These are phyloP conservation scores for Claviceps paspali DNA, from an alignment of 2,329 filamentous ascomycete genomes.

Conservation along the genomic window DNA sequence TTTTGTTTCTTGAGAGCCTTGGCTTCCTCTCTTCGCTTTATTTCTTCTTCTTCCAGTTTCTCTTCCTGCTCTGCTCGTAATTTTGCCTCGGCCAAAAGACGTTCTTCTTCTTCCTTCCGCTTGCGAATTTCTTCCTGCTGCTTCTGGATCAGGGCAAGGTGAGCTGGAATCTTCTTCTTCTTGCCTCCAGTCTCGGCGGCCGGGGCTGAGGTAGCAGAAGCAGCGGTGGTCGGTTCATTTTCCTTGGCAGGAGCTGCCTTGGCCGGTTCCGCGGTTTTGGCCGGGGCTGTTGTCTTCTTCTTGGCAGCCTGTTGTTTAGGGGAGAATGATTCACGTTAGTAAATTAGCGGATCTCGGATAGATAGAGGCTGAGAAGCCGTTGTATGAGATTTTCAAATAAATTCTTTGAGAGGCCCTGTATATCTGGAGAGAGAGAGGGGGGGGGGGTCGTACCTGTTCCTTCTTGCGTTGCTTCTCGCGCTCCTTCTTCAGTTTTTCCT, in stretches of 20 bases:
- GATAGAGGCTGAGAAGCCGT: not conserved
- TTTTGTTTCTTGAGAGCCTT: slow-evolving; percentile 69
- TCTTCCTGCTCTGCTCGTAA: slow-evolving; percentile 51
- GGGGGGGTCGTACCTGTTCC: slow-evolving; percentile 70
- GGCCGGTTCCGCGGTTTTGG: slow-evolving; percentile 14
- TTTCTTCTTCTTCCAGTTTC: slow-evolving; percentile 48
- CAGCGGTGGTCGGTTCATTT: slow-evolving; percentile 35
- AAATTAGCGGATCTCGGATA: not conserved
- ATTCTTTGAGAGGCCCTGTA: too few species aligned
- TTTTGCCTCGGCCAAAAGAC: slow-evolving; percentile 46
- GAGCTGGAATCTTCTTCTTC: slow-evolving; percentile 83
- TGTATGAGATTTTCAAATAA: not conserved
- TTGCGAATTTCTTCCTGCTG: slow-evolving; percentile 65
- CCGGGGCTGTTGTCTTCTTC: slow-evolving; percentile 48
- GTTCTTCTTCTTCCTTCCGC: slow-evolving; percentile 51
- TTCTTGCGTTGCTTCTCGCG: slow-evolving; percentile 97
- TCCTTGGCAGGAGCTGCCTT: slow-evolving; percentile 20
- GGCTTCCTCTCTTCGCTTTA: slow-evolving; percentile 54
- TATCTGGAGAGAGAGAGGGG: too few species aligned
- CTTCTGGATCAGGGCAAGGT: slow-evolving; percentile 59
- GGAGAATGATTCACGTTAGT: not conserved
- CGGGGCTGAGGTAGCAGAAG: slow-evolving; percentile 17
- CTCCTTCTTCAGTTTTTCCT: slow-evolving; percentile 96
- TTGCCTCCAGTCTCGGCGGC: slow-evolving; percentile 38
- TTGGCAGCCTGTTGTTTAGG: slow-evolving; percentile 45